Evolutionary conservation across 768 basidiomycete species (phyloP).

Genomic region (Dacryopinax spathularia): DNA sequence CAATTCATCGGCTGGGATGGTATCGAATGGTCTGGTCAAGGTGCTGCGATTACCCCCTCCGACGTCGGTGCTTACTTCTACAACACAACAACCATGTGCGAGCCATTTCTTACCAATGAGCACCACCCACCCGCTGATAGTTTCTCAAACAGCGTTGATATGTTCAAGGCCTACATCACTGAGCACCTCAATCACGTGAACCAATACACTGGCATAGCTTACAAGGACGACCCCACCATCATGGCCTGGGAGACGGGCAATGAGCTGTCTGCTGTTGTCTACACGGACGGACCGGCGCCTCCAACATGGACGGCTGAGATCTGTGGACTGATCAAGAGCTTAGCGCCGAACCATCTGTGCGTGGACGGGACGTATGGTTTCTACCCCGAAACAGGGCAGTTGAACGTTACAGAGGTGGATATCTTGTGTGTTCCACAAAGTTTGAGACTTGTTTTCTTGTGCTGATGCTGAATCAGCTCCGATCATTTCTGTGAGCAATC

Average conservation of each 20-base stretch:
- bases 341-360: constrained; percentile 19
- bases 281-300: constrained; percentile 19
- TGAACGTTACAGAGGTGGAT: constrained; percentile 13
- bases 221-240: constrained; percentile 22
- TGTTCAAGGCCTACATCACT: constrained; percentile 19
- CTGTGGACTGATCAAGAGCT: constrained; percentile 16
- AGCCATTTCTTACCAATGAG: too few relatives aligned
- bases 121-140: too few relatives aligned
- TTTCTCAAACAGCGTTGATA: constrained; percentile 9
- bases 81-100: constrained; percentile 12
- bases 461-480: constrained; percentile 5
- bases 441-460: neutral
- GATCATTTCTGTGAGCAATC: constrained; percentile 11
- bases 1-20: constrained; percentile 20
- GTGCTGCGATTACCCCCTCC: constrained; percentile 18
- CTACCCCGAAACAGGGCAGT: constrained; percentile 12
- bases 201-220: constrained; percentile 18
- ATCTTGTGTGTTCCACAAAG: constrained; percentile 12
- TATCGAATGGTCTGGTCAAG: constrained; percentile 11
- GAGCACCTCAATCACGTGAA: constrained; percentile 21
- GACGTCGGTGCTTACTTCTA: constrained; percentile 20
- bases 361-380: constrained; percentile 19
- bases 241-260: constrained; percentile 22
- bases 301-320: constrained; percentile 18
- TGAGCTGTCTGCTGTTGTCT: constrained; percentile 18